These are phyloP conservation scores for Carallia brachiata DNA, from an alignment of 345 rosid species.

Conservation along the genomic window DNA sequence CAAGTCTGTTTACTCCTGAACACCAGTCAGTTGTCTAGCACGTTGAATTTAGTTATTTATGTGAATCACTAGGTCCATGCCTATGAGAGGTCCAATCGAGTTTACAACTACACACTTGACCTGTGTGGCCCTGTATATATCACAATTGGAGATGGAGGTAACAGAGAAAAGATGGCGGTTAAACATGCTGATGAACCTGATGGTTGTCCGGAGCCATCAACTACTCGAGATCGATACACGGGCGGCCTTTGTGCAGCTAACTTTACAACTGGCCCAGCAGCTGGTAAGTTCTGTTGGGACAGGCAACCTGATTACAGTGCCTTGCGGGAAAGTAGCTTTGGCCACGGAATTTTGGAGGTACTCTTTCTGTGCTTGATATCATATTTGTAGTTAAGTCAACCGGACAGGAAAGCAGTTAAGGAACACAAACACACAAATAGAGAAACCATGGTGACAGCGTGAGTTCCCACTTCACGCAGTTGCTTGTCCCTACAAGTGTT, in stretches of 20 bases:
- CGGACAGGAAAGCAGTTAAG: not conserved
- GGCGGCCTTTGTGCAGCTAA: conserved; percentile 72
- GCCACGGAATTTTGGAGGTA: conserved; percentile 96
- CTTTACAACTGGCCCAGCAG: conserved; percentile 65
- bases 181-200: conserved; percentile 86
- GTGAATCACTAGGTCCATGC: conserved; percentile 67
- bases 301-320: conserved; percentile 89
- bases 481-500: no score
- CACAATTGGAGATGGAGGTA: conserved; percentile 79
- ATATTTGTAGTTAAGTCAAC: not conserved
- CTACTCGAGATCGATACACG: conserved; percentile 46
- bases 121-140: conserved; percentile 82
- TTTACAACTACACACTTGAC: conserved; percentile 75
- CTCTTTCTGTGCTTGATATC: not conserved
- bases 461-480: not conserved
- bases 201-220: conserved; percentile 63
- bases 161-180: conserved; percentile 57
- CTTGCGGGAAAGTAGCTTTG: conserved; percentile 86
- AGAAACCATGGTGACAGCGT: not conserved
- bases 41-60: not conserved
- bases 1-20: not conserved
- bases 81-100: conserved; percentile 89
- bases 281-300: conserved; percentile 87
- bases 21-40: not conserved
- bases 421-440: not conserved